phyloP scores from a whole-genome alignment of 225 moss, liverwort and hornwort genomes.

The Neckera pumila region DNA sequence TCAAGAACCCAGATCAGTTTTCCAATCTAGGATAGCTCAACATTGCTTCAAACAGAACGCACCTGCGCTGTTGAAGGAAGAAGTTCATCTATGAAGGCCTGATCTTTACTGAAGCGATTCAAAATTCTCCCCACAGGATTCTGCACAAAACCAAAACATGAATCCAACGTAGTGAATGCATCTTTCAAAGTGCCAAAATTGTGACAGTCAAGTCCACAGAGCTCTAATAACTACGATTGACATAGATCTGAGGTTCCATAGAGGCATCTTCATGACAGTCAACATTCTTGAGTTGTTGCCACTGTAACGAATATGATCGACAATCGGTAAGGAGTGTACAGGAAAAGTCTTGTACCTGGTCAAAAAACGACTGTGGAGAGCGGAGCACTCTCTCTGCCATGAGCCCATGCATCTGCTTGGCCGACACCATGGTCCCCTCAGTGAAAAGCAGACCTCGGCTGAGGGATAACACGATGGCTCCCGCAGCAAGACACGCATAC shows the following conservation, averaged over 20 bases:
- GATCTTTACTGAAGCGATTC: conserved; percentile 95
- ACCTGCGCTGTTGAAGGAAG: conserved; percentile 69
- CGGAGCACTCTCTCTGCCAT: conserved; percentile 82
- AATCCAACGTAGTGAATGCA: neutral
- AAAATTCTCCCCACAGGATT: conserved; percentile 91
- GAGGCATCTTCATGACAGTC: neutral
- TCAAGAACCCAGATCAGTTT: neutral
- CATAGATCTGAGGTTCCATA: neutral
- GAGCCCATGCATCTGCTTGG: conserved; percentile 65
- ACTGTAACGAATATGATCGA: neutral
- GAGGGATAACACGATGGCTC: conserved; percentile 31
- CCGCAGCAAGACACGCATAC: conserved; percentile 42
- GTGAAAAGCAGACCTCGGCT: conserved; percentile 45
- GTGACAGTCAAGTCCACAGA: neutral
- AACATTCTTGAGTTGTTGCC: neutral
- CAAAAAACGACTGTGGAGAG: conserved; percentile 82
- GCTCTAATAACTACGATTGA: neutral
- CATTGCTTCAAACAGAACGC: neutral
- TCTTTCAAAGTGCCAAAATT: neutral
- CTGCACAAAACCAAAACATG: conserved; percentile 16
- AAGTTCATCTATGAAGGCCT: conserved; percentile 73
- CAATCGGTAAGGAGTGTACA: neutral
- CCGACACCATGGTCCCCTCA: conserved; percentile 42
- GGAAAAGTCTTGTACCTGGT: conserved; percentile 41
- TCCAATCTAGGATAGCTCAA: neutral